Base-by-base conservation (phyloP, 2,329 filamentous ascomycete species). In the Colletotrichum acutatum region DNA sequence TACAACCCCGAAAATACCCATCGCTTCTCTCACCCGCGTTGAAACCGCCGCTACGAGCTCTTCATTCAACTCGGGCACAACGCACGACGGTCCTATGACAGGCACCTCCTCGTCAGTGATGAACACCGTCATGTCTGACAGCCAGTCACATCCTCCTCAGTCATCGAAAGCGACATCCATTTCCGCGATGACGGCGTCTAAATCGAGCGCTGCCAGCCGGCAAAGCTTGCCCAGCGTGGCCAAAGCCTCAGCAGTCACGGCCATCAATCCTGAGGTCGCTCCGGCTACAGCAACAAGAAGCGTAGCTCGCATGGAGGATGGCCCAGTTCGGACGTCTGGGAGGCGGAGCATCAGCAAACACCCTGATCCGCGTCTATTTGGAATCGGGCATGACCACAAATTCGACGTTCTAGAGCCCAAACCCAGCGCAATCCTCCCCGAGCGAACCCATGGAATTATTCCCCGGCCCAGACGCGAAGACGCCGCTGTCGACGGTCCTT, bases 91-190 rank as follows among this genome's bases (percentile, higher is more conserved):
- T 2, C 78, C 79, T 11, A 76, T 81, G 7, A 78, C 83, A 19
- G 82, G 83, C 57, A 77, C 80, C n/a, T 82, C 85, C 12, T 81
- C 84, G 5, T 78, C 84, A 0, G 80, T 78, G 9, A 76, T 78
- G 34, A 76, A 79, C 12, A 80, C 82, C 0, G 76, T 77, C n/a
- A 75, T 77, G 57, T 73, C 77, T 22, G 86, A 89, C 26, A 79
- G 79, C 67, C 83, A 84, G 64, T 80, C 84, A 9, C 84, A 86
- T 34, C 77, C 80, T 26, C 79, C 82, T 12, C 82, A 82, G 62
- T 83, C 85, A 1, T 84, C 86, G n/a, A 89, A 86, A 69, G 79
- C 86, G 6, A 85, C 86, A 11, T 87, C 87, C 11, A 83, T 86
- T 56, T 83, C 84, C n/a, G 84, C 86, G 14, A 81, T 86, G 74